A percentile compares a stretch with the other conserved stretches of the same genome.
Evolutionary conservation across 73 alveolate genomes (phyloP).

Genomic region (Paramecium octaurelia): DNA sequence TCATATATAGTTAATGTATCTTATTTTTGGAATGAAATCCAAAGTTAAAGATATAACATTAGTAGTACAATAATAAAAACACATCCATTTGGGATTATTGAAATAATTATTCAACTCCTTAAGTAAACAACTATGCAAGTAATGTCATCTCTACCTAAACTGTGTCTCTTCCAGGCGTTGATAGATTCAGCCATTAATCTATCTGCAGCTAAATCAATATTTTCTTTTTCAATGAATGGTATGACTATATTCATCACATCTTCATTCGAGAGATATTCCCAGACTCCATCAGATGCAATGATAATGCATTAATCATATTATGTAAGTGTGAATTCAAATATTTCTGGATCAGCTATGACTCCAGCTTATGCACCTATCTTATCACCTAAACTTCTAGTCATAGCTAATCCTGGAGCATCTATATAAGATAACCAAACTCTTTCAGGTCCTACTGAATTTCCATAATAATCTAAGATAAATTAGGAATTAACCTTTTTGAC

Average conservation of each 20-base stretch:
- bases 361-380: slow-evolving; percentile 87
- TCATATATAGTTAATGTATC: slow-evolving; percentile 15
- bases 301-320: slow-evolving; percentile 38
- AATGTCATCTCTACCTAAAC: slow-evolving; percentile 61
- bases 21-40: not conserved
- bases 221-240: slow-evolving; percentile 43
- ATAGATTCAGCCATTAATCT: slow-evolving; percentile 30
- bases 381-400: slow-evolving; percentile 98
- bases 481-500: slow-evolving; percentile 64
- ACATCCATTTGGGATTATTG: not conserved
- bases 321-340: slow-evolving; percentile 19
- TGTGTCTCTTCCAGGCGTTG: slow-evolving; percentile 58
- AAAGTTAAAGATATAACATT: too few relatives aligned
- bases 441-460: slow-evolving; percentile 89
- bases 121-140: slow-evolving; percentile 54
- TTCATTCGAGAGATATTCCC: slow-evolving; percentile 86
- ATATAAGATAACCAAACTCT: slow-evolving; percentile 93
- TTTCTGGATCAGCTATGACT: slow-evolving; percentile 73
- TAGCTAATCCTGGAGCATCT: slow-evolving; percentile 97
- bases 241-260: slow-evolving; percentile 48
- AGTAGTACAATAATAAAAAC: not conserved
- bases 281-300: slow-evolving; percentile 80
- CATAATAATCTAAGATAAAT: slow-evolving; percentile 60
- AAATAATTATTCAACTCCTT: slow-evolving; percentile 13
- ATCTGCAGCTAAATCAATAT: slow-evolving; percentile 32